Evolutionary conservation across 306 rosid species (phyloP).

Genomic region (Rosa rugosa): DNA sequence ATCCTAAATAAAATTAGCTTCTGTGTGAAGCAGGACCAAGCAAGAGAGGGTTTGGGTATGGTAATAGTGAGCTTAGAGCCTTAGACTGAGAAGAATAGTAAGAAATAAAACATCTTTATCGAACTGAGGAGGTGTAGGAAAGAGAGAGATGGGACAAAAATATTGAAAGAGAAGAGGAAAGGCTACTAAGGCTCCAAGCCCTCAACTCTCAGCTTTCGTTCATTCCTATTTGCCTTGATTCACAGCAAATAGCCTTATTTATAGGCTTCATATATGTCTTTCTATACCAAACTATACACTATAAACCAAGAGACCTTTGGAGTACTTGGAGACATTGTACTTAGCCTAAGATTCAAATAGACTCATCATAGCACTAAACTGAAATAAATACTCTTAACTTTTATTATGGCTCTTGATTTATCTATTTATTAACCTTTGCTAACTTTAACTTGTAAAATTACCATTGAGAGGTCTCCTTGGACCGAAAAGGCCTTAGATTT

Average conservation of each 20-base stretch:
- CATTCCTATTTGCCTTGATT: neutral
- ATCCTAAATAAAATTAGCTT: slow-evolving; percentile 2
- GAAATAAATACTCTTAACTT: neutral
- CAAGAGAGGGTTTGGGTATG: neutral
- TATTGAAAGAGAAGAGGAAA: neutral
- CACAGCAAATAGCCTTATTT: neutral
- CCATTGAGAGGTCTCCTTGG: neutral
- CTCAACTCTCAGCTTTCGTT: neutral
- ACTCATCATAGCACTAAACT: neutral
- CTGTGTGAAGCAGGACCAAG: neutral
- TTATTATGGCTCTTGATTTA: neutral
- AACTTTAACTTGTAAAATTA: neutral
- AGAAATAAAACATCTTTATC: too few species aligned
- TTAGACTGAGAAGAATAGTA: neutral
- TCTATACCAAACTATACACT: neutral
- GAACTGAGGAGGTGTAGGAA: neutral
- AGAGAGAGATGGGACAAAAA: neutral
- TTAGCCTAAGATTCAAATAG: neutral
- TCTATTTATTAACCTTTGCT: neutral
- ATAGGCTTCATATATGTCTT: neutral
- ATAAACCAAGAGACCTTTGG: neutral
- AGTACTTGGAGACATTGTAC: neutral
- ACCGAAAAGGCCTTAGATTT: neutral
- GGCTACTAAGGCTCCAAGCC: neutral
- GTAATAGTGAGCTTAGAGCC: neutral